A percentile compares a stretch with the other conserved stretches of the same genome.
Conservation (phyloP, 305 asterid species). For the Solanum hybrid region DNA sequence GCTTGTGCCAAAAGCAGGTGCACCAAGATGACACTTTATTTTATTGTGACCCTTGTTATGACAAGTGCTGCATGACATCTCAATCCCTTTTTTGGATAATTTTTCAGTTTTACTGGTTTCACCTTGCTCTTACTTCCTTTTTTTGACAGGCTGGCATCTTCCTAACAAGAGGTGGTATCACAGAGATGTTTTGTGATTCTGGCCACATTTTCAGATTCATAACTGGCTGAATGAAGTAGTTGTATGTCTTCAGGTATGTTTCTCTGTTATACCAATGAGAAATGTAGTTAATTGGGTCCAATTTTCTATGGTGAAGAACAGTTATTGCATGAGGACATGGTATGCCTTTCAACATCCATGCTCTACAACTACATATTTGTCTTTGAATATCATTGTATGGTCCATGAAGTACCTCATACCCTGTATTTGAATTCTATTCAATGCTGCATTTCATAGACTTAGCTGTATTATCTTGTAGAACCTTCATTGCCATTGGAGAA, state of each 20-base stretch:
- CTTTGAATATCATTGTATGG: no score
- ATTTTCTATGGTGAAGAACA: not conserved
- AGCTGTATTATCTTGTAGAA: not conserved
- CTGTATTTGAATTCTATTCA: not conserved
- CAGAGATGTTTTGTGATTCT: not conserved
- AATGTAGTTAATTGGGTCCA: not conserved
- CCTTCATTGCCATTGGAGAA: not conserved
- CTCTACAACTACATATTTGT: not conserved
- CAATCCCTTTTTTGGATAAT: no score
- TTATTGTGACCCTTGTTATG: no score
- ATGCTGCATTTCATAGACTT: not conserved
- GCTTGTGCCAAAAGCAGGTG: no score
- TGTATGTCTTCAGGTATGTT: not conserved
- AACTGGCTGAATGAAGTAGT: not conserved
- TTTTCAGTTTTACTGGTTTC: no score
- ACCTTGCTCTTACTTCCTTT: no score
- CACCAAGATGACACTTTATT: no score
- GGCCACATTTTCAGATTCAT: not conserved
- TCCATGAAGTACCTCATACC: not conserved
- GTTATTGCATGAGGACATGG: not conserved
- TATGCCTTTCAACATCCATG: not conserved
- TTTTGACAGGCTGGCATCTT: no score
- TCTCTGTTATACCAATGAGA: not conserved
- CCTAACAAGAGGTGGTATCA: no score
- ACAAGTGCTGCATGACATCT: no score